A percentile compares a stretch with the other conserved stretches of the same genome.
phyloP scores from a whole-genome alignment of 164 flowering plant genomes.

The Chloranthus sessilifolius region DNA sequence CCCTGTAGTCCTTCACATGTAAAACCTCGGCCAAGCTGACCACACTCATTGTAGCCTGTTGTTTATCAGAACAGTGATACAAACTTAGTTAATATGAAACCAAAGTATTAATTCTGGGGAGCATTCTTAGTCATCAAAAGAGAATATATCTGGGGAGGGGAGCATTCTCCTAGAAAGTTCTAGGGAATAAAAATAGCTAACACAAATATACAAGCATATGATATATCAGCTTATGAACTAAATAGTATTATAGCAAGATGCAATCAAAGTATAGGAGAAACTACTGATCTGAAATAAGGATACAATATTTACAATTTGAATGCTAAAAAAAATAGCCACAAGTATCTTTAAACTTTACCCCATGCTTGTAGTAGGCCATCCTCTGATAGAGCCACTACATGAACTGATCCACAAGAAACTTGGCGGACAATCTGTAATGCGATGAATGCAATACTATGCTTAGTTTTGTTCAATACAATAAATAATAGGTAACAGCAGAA shows the following conservation, averaged over 20 bases:
- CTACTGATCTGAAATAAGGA: too few relatives aligned
- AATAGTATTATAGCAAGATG: background rate
- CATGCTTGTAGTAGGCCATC: constrained; percentile 91
- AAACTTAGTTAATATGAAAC: constrained; percentile 29
- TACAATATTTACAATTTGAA: too few relatives aligned
- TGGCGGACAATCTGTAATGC: constrained; percentile 60
- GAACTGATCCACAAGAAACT: constrained; percentile 96
- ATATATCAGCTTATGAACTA: background rate
- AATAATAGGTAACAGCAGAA: too few relatives aligned
- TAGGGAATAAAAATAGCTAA: background rate
- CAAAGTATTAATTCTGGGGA: constrained; percentile 2
- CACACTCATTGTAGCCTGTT: constrained; percentile 99
- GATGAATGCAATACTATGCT: background rate
- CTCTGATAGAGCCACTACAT: constrained; percentile 86
- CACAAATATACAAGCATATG: background rate
- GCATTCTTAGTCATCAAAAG: too few relatives aligned
- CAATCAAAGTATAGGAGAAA: background rate
- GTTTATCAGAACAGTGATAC: constrained; percentile 37
- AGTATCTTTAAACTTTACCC: constrained; percentile 45
- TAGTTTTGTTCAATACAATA: background rate
- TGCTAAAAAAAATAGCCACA: background rate
- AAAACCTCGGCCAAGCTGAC: constrained; percentile 99
- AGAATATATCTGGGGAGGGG: too few relatives aligned
- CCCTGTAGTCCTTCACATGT: constrained; percentile 96
- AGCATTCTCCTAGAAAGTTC: background rate